Evolutionary conservation across 768 basidiomycete species (phyloP).

Genomic region (Dendrothele bispora): DNA sequence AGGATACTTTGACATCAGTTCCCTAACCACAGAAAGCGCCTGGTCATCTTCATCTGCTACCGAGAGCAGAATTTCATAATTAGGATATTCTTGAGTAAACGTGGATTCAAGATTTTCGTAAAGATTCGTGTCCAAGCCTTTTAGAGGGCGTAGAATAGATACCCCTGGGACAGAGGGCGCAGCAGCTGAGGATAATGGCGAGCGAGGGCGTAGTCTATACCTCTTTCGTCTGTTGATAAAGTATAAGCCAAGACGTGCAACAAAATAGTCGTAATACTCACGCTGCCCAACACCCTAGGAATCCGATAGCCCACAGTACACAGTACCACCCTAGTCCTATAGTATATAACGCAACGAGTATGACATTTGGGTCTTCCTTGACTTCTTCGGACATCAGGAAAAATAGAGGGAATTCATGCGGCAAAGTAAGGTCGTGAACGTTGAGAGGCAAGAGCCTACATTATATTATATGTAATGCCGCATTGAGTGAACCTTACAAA

Average conservation of each 20-base stretch:
- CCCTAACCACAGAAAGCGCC: conserved; percentile 79
- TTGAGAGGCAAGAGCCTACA: too few relatives aligned
- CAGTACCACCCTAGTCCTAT: conserved; percentile 60
- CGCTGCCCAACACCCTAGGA: conserved; percentile 72
- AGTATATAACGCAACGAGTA: conserved; percentile 29
- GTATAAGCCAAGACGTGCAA: conserved; percentile 5
- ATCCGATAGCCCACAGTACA: conserved; percentile 60
- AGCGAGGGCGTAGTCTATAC: conserved; percentile 67
- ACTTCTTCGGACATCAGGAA: conserved; percentile 1
- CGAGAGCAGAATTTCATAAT: conserved; percentile 88
- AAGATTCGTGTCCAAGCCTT: conserved; percentile 92
- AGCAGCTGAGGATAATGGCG: conserved; percentile 53
- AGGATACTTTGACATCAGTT: conserved; percentile 79
- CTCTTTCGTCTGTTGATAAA: conserved; percentile 59
- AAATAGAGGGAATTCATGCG: too few relatives aligned
- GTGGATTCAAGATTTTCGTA: conserved; percentile 96
- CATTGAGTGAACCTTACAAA: too few relatives aligned
- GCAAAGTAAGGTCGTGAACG: too few relatives aligned
- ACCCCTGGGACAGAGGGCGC: conserved; percentile 72
- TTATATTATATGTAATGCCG: too few relatives aligned
- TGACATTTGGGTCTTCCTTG: conserved; percentile 8
- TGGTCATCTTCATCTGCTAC: conserved; percentile 89
- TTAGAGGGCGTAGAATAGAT: conserved; percentile 90
- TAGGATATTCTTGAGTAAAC: conserved; percentile 88
- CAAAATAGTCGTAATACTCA: conserved; percentile 36